Conservation (phyloP, 257 asterid species). For the Nemophila menziesii region DNA sequence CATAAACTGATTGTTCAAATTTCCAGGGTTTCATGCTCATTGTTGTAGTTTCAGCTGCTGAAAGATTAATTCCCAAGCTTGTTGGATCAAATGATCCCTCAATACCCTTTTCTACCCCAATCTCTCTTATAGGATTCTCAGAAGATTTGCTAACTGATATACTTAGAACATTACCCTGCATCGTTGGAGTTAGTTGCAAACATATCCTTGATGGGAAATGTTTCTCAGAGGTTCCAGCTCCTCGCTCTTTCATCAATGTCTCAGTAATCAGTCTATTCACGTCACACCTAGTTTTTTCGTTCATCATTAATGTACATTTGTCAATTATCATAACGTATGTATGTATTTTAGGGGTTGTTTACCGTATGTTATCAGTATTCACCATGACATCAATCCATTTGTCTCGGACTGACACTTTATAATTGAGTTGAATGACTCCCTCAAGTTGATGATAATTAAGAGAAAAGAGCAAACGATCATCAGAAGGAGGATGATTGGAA, state of each 20-base stretch:
- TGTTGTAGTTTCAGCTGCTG: slow-evolving; percentile 47
- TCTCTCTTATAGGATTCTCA: slow-evolving; percentile 43
- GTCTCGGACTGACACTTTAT: slow-evolving; percentile 32
- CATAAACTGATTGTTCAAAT: slow-evolving; percentile 68
- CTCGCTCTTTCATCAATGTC: slow-evolving; percentile 40
- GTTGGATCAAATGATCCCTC: slow-evolving; percentile 64
- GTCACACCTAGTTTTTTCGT: slow-evolving; percentile 53
- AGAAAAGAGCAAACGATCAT: slow-evolving; percentile 51
- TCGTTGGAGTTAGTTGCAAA: slow-evolving; percentile 48
- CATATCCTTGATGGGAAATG: slow-evolving; percentile 71
- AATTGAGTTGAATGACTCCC: slow-evolving; percentile 69
- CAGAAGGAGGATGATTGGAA: slow-evolving; percentile 25
- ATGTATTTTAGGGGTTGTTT: background rate
- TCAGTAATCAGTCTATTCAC: slow-evolving; percentile 47
- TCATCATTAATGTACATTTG: background rate
- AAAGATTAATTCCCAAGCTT: slow-evolving; percentile 43
- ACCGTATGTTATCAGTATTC: slow-evolving; percentile 73
- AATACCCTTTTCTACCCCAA: slow-evolving; percentile 45
- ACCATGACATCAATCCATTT: slow-evolving; percentile 62
- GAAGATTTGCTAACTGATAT: slow-evolving; percentile 68
- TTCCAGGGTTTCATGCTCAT: slow-evolving; percentile 72
- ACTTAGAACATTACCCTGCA: slow-evolving; percentile 46
- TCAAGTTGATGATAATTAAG: slow-evolving; percentile 70
- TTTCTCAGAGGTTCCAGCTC: slow-evolving; percentile 33
- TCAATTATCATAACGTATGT: background rate